These are phyloP conservation scores for Pythium chondricola DNA, from an alignment of 352 stramenopile species.

Conservation along the genomic window DNA sequence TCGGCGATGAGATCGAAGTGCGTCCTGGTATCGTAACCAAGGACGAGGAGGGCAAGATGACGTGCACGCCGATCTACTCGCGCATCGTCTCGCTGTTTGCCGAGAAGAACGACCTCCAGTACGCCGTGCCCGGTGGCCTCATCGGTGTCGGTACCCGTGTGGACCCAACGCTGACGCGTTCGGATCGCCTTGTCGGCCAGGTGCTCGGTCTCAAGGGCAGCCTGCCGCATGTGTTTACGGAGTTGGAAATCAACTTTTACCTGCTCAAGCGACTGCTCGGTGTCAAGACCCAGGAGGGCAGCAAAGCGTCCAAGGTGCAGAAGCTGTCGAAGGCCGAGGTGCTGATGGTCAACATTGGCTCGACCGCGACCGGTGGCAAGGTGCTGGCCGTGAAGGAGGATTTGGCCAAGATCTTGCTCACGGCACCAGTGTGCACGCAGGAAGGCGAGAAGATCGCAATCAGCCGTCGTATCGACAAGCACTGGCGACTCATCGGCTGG, in stretches of 20 bases:
- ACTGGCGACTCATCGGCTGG: slow-evolving; percentile 99
- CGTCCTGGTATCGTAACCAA: slow-evolving; percentile 99
- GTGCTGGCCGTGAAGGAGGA: slow-evolving; percentile 95
- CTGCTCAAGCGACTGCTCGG: slow-evolving; percentile 97
- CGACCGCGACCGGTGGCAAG: slow-evolving; percentile 96
- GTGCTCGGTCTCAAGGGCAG: slow-evolving; percentile 96
- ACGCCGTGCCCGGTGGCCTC: slow-evolving; percentile 97
- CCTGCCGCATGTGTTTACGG: slow-evolving; percentile 98
- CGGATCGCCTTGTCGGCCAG: slow-evolving; percentile 99
- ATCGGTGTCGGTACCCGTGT: slow-evolving; percentile 99
- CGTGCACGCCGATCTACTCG: slow-evolving; percentile 91
- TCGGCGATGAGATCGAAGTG: slow-evolving; percentile 99
- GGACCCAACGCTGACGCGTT: slow-evolving; percentile 98
- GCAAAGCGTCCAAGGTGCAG: slow-evolving; percentile 98
- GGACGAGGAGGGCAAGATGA: slow-evolving; percentile 94
- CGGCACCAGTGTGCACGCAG: slow-evolving; percentile 99
- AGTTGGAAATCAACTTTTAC: slow-evolving; percentile 99
- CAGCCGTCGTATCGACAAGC: slow-evolving; percentile 97
- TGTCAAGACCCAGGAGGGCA: slow-evolving; percentile 98
- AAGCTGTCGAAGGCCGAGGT: slow-evolving; percentile 99
- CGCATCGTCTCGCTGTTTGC: slow-evolving; percentile 97
- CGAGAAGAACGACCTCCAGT: slow-evolving; percentile 99
- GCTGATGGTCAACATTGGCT: slow-evolving; percentile 99
- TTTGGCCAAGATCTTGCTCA: slow-evolving; percentile 98
- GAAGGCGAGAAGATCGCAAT: slow-evolving; percentile 99